Evolutionary conservation across 2,329 filamentous ascomycete species (phyloP), one percentile per base, ranked within the genome.

Genomic region (Fusarium sarcochroum): DNA sequence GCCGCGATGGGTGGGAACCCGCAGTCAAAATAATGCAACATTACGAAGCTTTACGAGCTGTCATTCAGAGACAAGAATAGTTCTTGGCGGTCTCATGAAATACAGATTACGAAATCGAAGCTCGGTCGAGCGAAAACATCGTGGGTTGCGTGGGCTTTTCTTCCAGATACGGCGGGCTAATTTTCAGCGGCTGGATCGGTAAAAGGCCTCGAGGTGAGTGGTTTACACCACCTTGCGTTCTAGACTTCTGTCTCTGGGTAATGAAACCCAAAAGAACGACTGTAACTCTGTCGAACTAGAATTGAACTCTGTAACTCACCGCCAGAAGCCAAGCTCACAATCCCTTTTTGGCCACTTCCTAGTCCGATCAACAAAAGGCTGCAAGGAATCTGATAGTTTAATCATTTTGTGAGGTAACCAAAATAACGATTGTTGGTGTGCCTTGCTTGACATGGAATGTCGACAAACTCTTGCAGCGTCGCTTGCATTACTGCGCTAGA

Each of bases 341-440:
- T n/a, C 38, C 25, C 34, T 30, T 38, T 56, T 60, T 38, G 18
- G 40, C 38, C 10, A 20, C 49, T 41, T 53, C 44, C 37, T 62
- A n/a, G 35, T 54, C 27, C 40, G 35, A 59, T 66, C 35, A 51
- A 20, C 40, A 42, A 32, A 32, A n/a, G 17, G 40, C 18, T 49
- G 38, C 49, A 56, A 47, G 37, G 46, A 49, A 37, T 14, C 38
- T 15, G 35, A 40, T 41, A 30, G 27, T 57, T 71, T 73, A 62
- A 71, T 73, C 68, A 73, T 73, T 64, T 37, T 50, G 58, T 74
- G 68, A 71, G 68, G 69, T 74, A 74, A 74, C 63, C 48, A 58
- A 47, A 52, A 58, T 42, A 30, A 34, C 32, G 59, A 47, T 49
- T 54, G 37, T 38, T 49, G 34, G 38, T 66, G 44, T 66, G 55